Conservation (phyloP, 139 green algal genomes). For the Eudorina sp. region DNA sequence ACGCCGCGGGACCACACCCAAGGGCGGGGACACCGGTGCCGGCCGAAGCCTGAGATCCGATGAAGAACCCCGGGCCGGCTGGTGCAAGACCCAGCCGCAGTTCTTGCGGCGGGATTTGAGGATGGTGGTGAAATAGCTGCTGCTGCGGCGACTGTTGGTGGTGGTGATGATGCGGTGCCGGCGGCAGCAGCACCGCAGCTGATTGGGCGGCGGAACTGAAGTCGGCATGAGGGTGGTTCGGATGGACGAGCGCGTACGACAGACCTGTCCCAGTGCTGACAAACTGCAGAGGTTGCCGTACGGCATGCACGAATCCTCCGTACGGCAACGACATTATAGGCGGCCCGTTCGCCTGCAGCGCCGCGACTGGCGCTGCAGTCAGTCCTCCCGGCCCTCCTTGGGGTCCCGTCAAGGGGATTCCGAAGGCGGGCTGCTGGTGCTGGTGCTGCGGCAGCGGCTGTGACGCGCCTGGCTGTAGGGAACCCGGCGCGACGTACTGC, state of each 20-base stretch:
- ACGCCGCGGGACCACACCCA: neutral
- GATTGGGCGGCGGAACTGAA: neutral
- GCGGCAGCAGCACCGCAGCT: neutral
- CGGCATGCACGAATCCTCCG: neutral
- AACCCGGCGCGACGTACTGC: neutral
- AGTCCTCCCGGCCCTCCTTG: neutral
- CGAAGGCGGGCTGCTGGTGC: neutral
- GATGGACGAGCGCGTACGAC: neutral
- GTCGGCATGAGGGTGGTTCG: too few relatives aligned
- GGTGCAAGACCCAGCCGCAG: neutral
- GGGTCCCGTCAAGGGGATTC: neutral
- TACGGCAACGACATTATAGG: neutral
- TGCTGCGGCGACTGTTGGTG: neutral
- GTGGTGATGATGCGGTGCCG: neutral
- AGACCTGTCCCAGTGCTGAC: neutral
- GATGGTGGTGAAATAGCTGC: neutral
- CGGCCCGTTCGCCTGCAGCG: neutral
- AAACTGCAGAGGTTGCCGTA: neutral
- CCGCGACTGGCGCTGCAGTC: neutral
- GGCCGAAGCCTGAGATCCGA: neutral
- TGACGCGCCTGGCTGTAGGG: neutral
- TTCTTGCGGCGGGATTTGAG: too few relatives aligned
- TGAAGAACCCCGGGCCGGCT: neutral
- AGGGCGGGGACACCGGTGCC: neutral
- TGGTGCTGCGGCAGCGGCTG: neutral